phyloP scores from a whole-genome alignment of 257 asterid species.

The Fraxinus americana region DNA sequence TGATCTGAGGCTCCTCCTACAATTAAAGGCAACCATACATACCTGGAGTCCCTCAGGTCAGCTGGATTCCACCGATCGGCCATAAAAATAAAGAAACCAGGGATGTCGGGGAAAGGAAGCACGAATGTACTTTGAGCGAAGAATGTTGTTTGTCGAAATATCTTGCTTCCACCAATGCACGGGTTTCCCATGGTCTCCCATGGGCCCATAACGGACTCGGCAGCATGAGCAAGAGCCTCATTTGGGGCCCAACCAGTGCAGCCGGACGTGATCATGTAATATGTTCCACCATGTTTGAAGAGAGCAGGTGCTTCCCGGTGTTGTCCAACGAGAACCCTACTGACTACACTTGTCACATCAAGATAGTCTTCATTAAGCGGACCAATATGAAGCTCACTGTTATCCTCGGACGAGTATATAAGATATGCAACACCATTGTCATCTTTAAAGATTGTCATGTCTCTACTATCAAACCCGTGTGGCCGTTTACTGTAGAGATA shows the following conservation, averaged over 20 bases:
- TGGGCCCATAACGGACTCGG: conserved; percentile 90
- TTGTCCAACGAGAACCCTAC: conserved; percentile 77
- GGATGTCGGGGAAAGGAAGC: conserved; percentile 71
- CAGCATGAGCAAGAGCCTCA: conserved; percentile 85
- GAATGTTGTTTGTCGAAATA: conserved; percentile 68
- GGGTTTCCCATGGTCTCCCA: conserved; percentile 98
- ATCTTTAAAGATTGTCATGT: conserved; percentile 95
- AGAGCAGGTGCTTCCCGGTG: conserved; percentile 97
- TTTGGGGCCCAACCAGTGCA: conserved; percentile 99
- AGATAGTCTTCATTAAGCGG: conserved; percentile 67
- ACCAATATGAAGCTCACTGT: conserved; percentile 86
- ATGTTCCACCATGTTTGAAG: conserved; percentile 74
- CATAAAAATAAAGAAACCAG: conserved; percentile 76
- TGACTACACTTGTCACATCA: conserved; percentile 52
- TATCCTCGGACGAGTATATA: conserved; percentile 86
- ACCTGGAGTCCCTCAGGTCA: conserved; percentile 86
- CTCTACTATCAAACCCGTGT: conserved; percentile 91
- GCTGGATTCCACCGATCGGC: conserved; percentile 99
- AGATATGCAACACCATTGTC: conserved; percentile 78
- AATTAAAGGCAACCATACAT: conserved; percentile 85
- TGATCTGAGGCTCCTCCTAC: conserved; percentile 82
- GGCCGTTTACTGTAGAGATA: conserved; percentile 86
- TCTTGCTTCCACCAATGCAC: conserved; percentile 83
- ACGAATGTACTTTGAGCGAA: conserved; percentile 88
- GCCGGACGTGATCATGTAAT: conserved; percentile 97